Evolutionary conservation across 2,329 filamentous ascomycete species (phyloP).

Genomic region (Penicillium sp.): DNA sequence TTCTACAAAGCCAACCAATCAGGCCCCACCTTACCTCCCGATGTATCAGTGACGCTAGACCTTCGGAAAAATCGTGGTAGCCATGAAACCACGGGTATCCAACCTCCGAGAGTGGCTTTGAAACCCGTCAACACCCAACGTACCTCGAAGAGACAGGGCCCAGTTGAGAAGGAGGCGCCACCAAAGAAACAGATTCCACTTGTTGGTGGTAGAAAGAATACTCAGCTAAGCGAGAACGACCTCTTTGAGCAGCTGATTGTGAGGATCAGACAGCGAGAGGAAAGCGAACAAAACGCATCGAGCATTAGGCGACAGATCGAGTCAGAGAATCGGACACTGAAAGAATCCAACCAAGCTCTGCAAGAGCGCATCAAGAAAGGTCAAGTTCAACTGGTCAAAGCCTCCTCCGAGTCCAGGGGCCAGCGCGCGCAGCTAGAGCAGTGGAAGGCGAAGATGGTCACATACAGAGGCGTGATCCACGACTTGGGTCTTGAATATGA

Average conservation of each 20-base stretch:
- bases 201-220: background rate
- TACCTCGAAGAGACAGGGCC: conserved; percentile 17
- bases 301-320: conserved; percentile 31
- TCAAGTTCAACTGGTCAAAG: conserved; percentile 21
- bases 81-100: background rate
- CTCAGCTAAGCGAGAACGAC: conserved; percentile 34
- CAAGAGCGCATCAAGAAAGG: conserved; percentile 24
- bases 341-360: conserved; percentile 32
- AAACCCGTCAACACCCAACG: conserved; percentile 5
- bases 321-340: conserved; percentile 23
- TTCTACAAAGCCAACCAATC: background rate
- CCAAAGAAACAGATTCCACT: conserved; percentile 3
- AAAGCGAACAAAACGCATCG: conserved; percentile 28
- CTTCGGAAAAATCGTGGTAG: background rate
- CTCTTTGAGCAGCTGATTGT: conserved; percentile 39
- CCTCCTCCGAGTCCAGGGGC: conserved; percentile 20
- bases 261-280: conserved; percentile 37
- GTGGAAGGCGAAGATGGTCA: conserved; percentile 39
- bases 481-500: conserved; percentile 39
- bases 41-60: background rate
- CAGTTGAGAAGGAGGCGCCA: background rate
- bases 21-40: background rate
- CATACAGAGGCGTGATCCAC: conserved; percentile 35
- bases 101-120: background rate
- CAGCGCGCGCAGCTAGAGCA: conserved; percentile 29